phyloP scores from a whole-genome alignment of 805 yeast species.

The Suhomyces sp. region DNA sequence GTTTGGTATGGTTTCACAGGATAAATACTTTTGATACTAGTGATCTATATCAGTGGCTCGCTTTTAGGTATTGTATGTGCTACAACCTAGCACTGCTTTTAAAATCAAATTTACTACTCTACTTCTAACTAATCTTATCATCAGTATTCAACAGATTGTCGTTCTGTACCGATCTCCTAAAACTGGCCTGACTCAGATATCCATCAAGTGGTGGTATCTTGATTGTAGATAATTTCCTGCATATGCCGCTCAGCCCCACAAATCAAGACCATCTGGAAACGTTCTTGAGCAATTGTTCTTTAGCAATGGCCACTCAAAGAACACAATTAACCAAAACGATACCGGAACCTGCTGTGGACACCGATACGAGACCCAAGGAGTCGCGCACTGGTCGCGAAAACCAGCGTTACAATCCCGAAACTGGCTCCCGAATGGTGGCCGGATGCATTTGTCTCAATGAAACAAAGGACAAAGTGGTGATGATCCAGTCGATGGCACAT shows the following conservation, averaged over 20 bases:
- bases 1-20: not conserved
- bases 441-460: constrained; percentile 78
- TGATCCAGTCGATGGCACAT: constrained; percentile 74
- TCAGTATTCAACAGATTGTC: too few relatives aligned
- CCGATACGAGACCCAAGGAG: not conserved
- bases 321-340: not conserved
- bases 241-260: not conserved
- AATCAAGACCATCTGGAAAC: not conserved
- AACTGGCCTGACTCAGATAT: too few relatives aligned
- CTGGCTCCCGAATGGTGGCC: constrained; percentile 87
- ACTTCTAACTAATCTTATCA: too few relatives aligned
- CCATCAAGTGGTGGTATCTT: too few relatives aligned
- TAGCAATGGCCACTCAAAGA: constrained; percentile 1
- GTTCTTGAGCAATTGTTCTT: not conserved
- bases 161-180: too few relatives aligned
- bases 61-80: too few relatives aligned
- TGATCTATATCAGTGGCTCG: too few relatives aligned
- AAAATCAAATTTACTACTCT: too few relatives aligned
- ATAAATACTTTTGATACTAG: too few relatives aligned
- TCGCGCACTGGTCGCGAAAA: constrained; percentile 53
- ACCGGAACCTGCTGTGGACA: not conserved
- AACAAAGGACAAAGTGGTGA: constrained; percentile 59
- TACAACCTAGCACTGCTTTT: too few relatives aligned
- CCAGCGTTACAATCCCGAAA: constrained; percentile 54
- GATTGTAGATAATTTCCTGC: not conserved